Evolutionary conservation across 1,139 yeast species (phyloP).

Genomic region (Taiozyma sp.): DNA sequence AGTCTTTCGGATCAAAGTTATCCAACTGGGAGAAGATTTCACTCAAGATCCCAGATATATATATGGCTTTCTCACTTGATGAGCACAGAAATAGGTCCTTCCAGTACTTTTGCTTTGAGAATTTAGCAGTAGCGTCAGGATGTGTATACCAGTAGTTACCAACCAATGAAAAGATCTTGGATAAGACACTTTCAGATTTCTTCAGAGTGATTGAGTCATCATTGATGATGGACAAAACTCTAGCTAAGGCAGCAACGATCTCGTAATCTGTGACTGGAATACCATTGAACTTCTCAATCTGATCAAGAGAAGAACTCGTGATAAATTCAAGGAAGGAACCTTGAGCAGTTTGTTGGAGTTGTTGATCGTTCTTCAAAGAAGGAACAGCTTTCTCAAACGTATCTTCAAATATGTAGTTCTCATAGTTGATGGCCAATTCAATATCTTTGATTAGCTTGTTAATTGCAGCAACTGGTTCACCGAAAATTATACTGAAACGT

Average conservation of each 20-base stretch:
- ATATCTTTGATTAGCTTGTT: slow-evolving; percentile 26
- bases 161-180: slow-evolving; percentile 30
- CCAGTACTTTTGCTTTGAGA: slow-evolving; percentile 31
- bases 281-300: slow-evolving; percentile 24
- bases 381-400: slow-evolving; percentile 12
- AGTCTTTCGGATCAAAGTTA: slow-evolving; percentile 13
- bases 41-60: slow-evolving; percentile 31
- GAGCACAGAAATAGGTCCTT: slow-evolving; percentile 7
- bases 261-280: slow-evolving; percentile 44
- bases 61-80: slow-evolving; percentile 22
- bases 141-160: slow-evolving; percentile 39
- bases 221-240: slow-evolving; percentile 30
- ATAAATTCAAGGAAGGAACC: slow-evolving; percentile 27
- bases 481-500: slow-evolving; percentile 42
- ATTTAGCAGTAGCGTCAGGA: slow-evolving; percentile 12
- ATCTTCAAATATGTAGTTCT: slow-evolving; percentile 10
- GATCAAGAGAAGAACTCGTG: slow-evolving; percentile 20
- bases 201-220: slow-evolving; percentile 20
- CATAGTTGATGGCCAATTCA: slow-evolving; percentile 20
- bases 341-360: background rate
- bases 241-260: slow-evolving; percentile 38
- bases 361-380: background rate
- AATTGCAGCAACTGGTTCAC: slow-evolving; percentile 45
- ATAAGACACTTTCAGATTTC: slow-evolving; percentile 19
- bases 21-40: slow-evolving; percentile 37